These are phyloP conservation scores for Plasmopara muralis DNA, from an alignment of 352 stramenopile genomes.

Conservation along the genomic window DNA sequence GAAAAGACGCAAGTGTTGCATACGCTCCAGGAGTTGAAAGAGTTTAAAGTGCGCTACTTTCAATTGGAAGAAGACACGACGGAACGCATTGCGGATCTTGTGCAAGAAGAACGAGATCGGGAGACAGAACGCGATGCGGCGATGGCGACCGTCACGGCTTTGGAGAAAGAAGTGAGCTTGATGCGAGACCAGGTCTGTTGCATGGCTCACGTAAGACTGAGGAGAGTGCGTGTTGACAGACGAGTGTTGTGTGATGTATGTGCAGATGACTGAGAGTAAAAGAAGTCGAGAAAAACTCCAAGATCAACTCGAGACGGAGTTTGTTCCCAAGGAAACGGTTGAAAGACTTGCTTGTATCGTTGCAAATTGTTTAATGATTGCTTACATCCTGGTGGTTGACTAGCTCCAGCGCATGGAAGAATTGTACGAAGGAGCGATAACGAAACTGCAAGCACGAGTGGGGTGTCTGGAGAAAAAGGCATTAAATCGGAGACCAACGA, in stretches of 20 bases:
- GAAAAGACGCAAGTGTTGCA: constrained; percentile 54
- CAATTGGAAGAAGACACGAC: constrained; percentile 53
- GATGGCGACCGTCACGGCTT: constrained; percentile 2
- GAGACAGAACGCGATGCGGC: constrained; percentile 34
- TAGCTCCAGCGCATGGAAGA: constrained; percentile 69
- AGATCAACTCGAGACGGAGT: constrained; percentile 44
- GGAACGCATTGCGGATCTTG: constrained; percentile 55
- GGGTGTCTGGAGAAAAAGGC: constrained; percentile 47
- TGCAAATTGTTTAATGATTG: background rate
- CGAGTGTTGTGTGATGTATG: background rate
- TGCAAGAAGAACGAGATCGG: constrained; percentile 48
- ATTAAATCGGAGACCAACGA: constrained; percentile 21
- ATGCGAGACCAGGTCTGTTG: constrained; percentile 32
- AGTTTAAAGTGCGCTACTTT: constrained; percentile 66
- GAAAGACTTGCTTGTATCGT: background rate
- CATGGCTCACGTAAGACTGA: background rate
- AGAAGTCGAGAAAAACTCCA: constrained; percentile 27
- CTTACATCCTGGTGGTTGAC: background rate
- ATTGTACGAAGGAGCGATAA: constrained; percentile 63
- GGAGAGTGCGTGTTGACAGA: background rate
- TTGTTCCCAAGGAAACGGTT: constrained; percentile 47
- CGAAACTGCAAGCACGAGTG: constrained; percentile 63
- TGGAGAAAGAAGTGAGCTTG: constrained; percentile 29
- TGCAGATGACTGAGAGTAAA: constrained; percentile 30
- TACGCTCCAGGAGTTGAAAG: constrained; percentile 58